Percentiles rank a stretch among this genome's conserved stretches.
Conservation (phyloP, 2,329 filamentous ascomycete genomes). For the Catunica adiposa region DNA sequence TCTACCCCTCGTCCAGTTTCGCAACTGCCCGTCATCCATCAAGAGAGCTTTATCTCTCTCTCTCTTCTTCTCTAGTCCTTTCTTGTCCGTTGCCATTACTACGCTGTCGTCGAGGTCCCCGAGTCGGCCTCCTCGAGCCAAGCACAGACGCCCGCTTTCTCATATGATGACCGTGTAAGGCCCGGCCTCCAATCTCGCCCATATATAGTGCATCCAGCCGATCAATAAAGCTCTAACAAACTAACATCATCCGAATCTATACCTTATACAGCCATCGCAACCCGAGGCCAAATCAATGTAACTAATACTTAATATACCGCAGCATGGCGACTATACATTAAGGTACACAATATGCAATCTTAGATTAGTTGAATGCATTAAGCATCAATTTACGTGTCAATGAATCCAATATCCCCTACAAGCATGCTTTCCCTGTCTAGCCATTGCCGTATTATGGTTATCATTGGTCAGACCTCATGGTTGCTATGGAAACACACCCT, state of each 20-base stretch:
- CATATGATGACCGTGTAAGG: neutral
- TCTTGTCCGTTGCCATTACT: conserved; percentile 3
- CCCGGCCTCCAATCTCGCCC: neutral
- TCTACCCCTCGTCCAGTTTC: neutral
- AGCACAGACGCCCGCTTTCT: neutral
- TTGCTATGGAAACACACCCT: conserved; percentile 15
- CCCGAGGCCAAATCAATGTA: neutral
- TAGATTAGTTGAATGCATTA: neutral
- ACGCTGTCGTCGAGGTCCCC: conserved; percentile 4
- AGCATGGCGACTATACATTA: neutral
- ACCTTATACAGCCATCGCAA: too few relatives aligned
- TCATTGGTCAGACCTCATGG: conserved; percentile 13
- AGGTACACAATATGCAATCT: neutral
- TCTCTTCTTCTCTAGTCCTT: neutral
- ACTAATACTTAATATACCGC: neutral
- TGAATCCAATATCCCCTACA: neutral
- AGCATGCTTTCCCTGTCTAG: neutral
- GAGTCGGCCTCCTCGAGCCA: neutral
- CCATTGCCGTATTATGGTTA: neutral
- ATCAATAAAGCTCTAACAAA: neutral
- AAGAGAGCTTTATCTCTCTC: too few relatives aligned
- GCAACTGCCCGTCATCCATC: too few relatives aligned
- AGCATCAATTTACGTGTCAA: neutral
- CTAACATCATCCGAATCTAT: neutral
- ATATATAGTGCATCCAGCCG: neutral